These are phyloP conservation scores for Hyparrhenia diplandra DNA, from an alignment of 176 grass and related monocot genomes.

Conservation along the genomic window DNA sequence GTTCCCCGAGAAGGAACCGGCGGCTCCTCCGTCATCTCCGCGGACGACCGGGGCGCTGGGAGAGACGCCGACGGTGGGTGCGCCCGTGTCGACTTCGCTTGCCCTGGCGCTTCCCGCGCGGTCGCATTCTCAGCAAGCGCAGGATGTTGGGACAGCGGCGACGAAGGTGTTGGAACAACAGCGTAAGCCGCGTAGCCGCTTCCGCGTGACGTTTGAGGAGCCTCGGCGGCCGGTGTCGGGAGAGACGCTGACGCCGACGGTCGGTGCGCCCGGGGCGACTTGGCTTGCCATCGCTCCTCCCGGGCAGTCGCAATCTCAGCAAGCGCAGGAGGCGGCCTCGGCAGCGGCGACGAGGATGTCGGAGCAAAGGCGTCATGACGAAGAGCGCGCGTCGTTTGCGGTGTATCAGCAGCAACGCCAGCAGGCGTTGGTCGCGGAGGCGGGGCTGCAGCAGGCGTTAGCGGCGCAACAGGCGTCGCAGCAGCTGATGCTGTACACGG, in stretches of 20 bases:
- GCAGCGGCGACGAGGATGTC: background rate
- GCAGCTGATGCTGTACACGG: conserved; percentile 40
- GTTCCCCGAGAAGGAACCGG: background rate
- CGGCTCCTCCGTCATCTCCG: background rate
- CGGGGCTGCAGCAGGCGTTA: conserved; percentile 11
- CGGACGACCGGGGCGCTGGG: background rate
- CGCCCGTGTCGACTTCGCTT: background rate
- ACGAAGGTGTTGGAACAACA: background rate
- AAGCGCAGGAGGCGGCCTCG: background rate
- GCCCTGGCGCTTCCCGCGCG: background rate
- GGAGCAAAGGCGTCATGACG: background rate
- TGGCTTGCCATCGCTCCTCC: background rate
- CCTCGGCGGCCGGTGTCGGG: background rate
- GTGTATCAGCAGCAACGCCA: background rate
- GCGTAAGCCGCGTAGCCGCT: background rate
- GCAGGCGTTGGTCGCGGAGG: background rate
- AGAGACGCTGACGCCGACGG: background rate
- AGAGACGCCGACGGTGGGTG: background rate
- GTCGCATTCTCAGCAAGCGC: conserved; percentile 9
- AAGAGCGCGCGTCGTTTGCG: background rate
- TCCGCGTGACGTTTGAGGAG: background rate
- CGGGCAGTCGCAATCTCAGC: background rate
- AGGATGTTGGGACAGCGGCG: background rate
- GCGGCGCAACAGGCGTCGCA: conserved; percentile 2
- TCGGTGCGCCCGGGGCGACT: background rate